A percentile compares a stretch with the other conserved stretches of the same genome.
Evolutionary conservation across 192 early-diverging fungal species (phyloP).

Genomic region (Coemansia furcata): DNA sequence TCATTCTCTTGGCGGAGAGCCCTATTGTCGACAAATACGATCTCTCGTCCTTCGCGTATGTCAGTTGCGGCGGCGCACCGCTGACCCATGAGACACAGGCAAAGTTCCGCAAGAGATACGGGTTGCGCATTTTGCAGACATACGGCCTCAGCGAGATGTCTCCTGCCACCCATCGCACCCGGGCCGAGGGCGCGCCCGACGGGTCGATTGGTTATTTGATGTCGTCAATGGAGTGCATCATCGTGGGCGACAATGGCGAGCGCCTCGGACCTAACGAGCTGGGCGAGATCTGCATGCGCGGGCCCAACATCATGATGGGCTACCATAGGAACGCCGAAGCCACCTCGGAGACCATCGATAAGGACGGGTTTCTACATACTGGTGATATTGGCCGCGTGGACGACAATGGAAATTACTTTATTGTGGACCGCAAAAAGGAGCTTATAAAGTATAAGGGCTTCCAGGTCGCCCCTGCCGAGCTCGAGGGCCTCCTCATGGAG

Average conservation of each 20-base stretch:
- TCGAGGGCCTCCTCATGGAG: conserved; percentile 71
- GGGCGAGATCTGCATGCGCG: conserved; percentile 85
- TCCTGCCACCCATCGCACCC: conserved; percentile 34
- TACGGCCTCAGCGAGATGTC: conserved; percentile 66
- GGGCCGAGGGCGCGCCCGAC: conserved; percentile 1
- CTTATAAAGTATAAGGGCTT: conserved; percentile 92
- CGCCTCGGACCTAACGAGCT: conserved; percentile 58
- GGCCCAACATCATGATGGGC: conserved; percentile 84
- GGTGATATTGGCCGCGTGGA: conserved; percentile 77
- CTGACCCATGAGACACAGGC: conserved; percentile 63
- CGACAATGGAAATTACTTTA: conserved; percentile 58
- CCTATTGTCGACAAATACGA: conserved; percentile 73
- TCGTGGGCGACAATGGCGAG: conserved; percentile 73
- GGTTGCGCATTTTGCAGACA: conserved; percentile 53
- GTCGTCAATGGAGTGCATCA: conserved; percentile 66
- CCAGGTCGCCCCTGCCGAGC: conserved; percentile 83
- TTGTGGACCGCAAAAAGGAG: conserved; percentile 82
- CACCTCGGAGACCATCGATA: conserved; percentile 66
- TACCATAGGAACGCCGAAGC: conserved; percentile 82
- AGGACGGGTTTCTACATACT: conserved; percentile 79
- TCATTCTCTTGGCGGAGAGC: conserved; percentile 70
- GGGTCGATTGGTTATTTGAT: conserved; percentile 71
- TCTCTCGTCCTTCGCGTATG: conserved; percentile 58
- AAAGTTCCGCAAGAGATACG: conserved; percentile 47
- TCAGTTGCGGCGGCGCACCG: conserved; percentile 80